Conservation (phyloP, 148 eudicot genomes). For the Fallopia convolvulus region DNA sequence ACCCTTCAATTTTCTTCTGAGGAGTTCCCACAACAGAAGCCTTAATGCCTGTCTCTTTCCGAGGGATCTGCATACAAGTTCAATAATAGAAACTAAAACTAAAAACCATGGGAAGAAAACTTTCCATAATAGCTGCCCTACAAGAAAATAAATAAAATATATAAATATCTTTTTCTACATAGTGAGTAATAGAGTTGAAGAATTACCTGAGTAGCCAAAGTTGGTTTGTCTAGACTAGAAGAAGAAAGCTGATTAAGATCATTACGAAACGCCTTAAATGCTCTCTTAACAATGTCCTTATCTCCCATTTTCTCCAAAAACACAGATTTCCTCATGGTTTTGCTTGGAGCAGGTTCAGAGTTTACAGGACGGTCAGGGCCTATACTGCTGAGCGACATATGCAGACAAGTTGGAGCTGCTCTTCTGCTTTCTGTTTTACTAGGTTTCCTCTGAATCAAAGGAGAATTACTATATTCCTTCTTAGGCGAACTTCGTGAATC, state of each 20-base stretch:
- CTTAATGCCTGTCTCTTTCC: slow-evolving; percentile 36
- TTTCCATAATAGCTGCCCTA: not conserved
- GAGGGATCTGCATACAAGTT: slow-evolving; percentile 28
- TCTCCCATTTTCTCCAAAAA: slow-evolving; percentile 97
- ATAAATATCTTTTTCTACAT: not conserved
- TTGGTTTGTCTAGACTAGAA: slow-evolving; percentile 27
- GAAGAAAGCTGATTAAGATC: slow-evolving; percentile 28
- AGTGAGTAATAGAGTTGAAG: not conserved
- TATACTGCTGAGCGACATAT: slow-evolving; percentile 59
- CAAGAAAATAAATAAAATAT: not conserved
- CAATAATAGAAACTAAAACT: not conserved
- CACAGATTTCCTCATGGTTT: slow-evolving; percentile 49
- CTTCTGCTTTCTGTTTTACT: slow-evolving; percentile 33
- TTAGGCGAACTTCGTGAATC: slow-evolving; percentile 29
- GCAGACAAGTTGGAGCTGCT: slow-evolving; percentile 49
- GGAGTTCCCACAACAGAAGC: slow-evolving; percentile 29
- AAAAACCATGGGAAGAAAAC: not conserved
- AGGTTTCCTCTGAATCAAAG: slow-evolving; percentile 30
- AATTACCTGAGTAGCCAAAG: slow-evolving; percentile 36
- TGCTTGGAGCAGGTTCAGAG: slow-evolving; percentile 28
- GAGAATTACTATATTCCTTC: slow-evolving; percentile 35
- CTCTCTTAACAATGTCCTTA: slow-evolving; percentile 88
- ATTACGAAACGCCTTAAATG: slow-evolving; percentile 73
- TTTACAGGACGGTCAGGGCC: slow-evolving; percentile 27
- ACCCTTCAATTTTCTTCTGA: slow-evolving; percentile 55